A percentile compares a stretch with the other conserved stretches of the same genome.
Conservation (phyloP, 805 yeast genomes). For the Monosporozyma aerobia region DNA sequence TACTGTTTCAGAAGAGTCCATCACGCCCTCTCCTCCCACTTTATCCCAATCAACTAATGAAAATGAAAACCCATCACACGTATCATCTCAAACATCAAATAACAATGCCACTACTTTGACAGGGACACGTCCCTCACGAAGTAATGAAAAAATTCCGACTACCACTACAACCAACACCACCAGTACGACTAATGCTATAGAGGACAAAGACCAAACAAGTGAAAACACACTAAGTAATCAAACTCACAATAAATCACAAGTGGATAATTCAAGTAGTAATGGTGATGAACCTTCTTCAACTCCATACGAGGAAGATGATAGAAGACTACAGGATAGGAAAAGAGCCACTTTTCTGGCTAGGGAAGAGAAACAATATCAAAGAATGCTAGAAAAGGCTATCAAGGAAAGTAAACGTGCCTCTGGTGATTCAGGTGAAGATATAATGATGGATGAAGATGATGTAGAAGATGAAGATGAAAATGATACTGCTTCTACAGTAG, state of each 20-base stretch:
- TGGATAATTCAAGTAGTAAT: background rate
- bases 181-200: conserved; percentile 2
- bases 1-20: background rate
- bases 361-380: conserved; percentile 37
- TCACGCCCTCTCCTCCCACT: background rate
- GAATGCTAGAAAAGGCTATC: conserved; percentile 34
- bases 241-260: background rate
- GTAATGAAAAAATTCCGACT: conserved; percentile 1
- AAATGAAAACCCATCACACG: conserved; percentile 1
- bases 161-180: background rate
- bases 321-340: conserved; percentile 26
- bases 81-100: conserved; percentile 1
- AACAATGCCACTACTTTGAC: background rate
- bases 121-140: background rate
- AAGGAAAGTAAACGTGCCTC: conserved; percentile 34
- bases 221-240: background rate
- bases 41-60: background rate
- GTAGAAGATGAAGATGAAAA: conserved; percentile 4
- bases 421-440: conserved; percentile 11
- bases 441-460: background rate
- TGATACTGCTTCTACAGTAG: background rate
- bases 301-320: conserved; percentile 18
- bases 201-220: background rate
- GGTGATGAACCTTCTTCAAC: conserved; percentile 1
- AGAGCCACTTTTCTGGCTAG: conserved; percentile 33